Evolutionary conservation across 1,139 yeast species (phyloP), one percentile per base, ranked within the genome.

Genomic region (Geotrichum restrictum): DNA sequence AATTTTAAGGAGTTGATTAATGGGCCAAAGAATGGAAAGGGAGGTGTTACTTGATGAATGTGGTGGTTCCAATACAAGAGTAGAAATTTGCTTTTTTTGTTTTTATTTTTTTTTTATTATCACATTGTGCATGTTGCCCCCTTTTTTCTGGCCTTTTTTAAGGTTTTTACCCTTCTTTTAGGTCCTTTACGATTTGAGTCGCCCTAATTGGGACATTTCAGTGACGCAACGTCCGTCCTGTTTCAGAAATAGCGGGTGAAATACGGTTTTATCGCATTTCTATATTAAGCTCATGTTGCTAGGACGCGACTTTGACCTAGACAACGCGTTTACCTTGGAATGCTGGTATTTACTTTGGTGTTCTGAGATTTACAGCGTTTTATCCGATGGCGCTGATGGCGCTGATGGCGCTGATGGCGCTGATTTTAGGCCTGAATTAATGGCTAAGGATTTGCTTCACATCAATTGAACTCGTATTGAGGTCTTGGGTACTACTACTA

Each of bases 1-100:
- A 22, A 39, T 39, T 39, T 39, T 22, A 39, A 39, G 42, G 21
- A 38, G 29, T 24, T 24, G 29, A 43, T 32, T 11, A 33, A 43
- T 19, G 38, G 32, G n/a, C 32, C 16, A 32, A 19, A n/a, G 24
- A 32, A 43, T 31, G 36, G 32, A 31, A 7, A 18, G 24, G 24
- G 18, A 33, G 19, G 10, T 22, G 44, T n/a, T 14, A 40, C 32
- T 39, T 39, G 18, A 6, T 11, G 37, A n/a, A n/a, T 33, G 37
- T 33, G 37, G 37, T 33, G 37, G 37, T 14, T 4, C 18, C 18
- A 6, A 33, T 11, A 33, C 18, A 24, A 24, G 8, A 33, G 18
- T 11, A 33, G 14, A 33, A 33, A 13, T n/a, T 33, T 33, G 10
- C 4, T 4, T 33, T 4, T 33, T 13, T 33, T 11, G 6, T 14